phyloP scores from a whole-genome alignment of 768 basidiomycete genomes.

The Russula olivacea region DNA sequence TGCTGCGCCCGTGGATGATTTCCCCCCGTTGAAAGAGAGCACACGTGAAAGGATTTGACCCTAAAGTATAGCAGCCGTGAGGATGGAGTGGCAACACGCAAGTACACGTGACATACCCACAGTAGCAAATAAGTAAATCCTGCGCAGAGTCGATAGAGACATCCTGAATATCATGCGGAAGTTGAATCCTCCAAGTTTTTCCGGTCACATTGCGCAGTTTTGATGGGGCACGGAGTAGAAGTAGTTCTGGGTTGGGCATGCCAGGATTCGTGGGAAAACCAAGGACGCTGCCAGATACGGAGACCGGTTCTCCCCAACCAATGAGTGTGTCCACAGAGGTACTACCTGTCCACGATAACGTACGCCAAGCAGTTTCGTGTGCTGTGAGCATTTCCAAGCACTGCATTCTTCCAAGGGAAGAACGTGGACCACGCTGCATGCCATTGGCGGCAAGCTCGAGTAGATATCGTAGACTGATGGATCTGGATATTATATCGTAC shows the following conservation, averaged over 20 bases:
- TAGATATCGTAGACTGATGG: constrained; percentile 5
- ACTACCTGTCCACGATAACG: not conserved
- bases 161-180: not conserved
- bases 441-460: constrained; percentile 13
- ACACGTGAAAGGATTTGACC: constrained; percentile 4
- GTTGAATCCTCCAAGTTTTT: constrained; percentile 1
- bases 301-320: constrained; percentile 7
- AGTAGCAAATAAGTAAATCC: constrained; percentile 1
- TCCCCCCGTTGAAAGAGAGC: not conserved
- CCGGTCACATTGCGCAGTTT: constrained; percentile 4
- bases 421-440: not conserved
- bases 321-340: not conserved
- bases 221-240: constrained; percentile 12
- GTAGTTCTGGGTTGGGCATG: not conserved
- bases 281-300: constrained; percentile 8
- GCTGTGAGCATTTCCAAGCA: constrained; percentile 5
- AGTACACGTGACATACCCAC: not conserved
- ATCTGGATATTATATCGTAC: not conserved
- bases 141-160: constrained; percentile 6
- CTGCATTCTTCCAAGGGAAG: constrained; percentile 1
- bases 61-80: not conserved
- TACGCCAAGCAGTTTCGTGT: constrained; percentile 2
- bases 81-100: not conserved
- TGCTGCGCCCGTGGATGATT: not conserved
- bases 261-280: not conserved